phyloP scores from a whole-genome alignment of 148 eudicot genomes.

The Diospyros kaki region DNA sequence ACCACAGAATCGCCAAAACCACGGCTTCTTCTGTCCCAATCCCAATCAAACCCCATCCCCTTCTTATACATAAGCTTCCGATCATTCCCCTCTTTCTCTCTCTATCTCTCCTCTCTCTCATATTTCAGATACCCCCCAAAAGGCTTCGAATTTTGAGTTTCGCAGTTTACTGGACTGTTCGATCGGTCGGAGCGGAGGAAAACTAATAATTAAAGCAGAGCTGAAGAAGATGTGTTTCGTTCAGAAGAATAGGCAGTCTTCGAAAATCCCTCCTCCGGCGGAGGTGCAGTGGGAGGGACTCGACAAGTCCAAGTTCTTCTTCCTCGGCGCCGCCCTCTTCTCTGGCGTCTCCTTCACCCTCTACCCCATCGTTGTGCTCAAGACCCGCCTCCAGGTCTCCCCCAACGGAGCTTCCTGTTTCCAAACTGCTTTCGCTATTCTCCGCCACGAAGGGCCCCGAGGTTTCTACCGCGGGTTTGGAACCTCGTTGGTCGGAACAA shows the following conservation, averaged over 20 bases:
- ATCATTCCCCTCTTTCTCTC: no score
- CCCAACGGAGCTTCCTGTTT: constrained; percentile 30
- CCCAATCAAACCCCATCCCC: no score
- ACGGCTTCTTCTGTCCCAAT: no score
- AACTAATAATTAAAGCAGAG: no score
- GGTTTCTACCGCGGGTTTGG: constrained; percentile 75
- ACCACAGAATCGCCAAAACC: no score
- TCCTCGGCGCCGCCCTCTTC: constrained; percentile 80
- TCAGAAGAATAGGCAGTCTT: constrained; percentile 39
- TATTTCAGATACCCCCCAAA: no score
- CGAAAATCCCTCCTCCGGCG: constrained; percentile 57
- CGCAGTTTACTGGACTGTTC: no score
- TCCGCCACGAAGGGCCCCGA: constrained; percentile 47
- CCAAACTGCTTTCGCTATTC: constrained; percentile 41
- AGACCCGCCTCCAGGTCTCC: constrained; percentile 73
- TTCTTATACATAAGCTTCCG: no score
- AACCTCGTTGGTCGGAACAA: constrained; percentile 76
- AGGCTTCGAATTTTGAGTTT: no score
- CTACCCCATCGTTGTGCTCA: constrained; percentile 75
- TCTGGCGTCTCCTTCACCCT: constrained; percentile 71
- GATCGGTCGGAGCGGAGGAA: no score
- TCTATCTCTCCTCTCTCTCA: no score
- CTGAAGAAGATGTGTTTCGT: no score
- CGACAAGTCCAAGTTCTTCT: constrained; percentile 79
- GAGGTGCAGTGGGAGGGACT: constrained; percentile 85